Percentiles rank a stretch among this genome's conserved stretches.
Conservation (phyloP, 768 basidiomycete species). For the Xerocomellus intermedius region DNA sequence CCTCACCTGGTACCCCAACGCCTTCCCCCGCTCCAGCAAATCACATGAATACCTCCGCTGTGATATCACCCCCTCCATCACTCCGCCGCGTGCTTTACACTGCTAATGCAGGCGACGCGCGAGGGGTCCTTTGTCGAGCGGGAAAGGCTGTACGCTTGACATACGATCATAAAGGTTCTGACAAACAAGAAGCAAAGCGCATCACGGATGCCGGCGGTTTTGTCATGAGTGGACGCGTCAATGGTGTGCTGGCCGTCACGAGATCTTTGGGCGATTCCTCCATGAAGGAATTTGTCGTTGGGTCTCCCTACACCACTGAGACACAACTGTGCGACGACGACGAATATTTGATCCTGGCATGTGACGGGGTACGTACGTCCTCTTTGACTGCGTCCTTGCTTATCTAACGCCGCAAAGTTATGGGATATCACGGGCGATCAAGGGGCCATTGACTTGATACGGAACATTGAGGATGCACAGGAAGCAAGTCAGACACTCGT, state of each 20-base stretch:
- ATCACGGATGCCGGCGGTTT: conserved; percentile 98
- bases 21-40: conserved; percentile 26
- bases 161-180: conserved; percentile 98
- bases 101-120: conserved; percentile 96
- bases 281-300: conserved; percentile 99
- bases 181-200: conserved; percentile 95
- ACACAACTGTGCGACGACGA: conserved; percentile 88
- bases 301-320: conserved; percentile 97
- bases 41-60: conserved; percentile 28
- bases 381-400: background rate
- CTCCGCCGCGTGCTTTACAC: conserved; percentile 83
- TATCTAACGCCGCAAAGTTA: conserved; percentile 50
- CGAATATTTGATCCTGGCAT: conserved; percentile 93
- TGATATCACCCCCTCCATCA: conserved; percentile 44
- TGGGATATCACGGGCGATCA: conserved; percentile 98
- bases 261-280: conserved; percentile 93
- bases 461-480: conserved; percentile 72
- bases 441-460: conserved; percentile 82
- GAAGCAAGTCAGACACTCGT: conserved; percentile 75
- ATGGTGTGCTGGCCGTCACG: conserved; percentile 95
- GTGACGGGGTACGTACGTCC: conserved; percentile 80
- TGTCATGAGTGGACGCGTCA: conserved; percentile 97
- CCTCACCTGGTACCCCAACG: conserved; percentile 7
- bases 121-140: conserved; percentile 87
- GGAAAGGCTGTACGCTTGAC: conserved; percentile 92